phyloP scores from a whole-genome alignment of 768 basidiomycete species.

The Pisolithus orientalis region DNA sequence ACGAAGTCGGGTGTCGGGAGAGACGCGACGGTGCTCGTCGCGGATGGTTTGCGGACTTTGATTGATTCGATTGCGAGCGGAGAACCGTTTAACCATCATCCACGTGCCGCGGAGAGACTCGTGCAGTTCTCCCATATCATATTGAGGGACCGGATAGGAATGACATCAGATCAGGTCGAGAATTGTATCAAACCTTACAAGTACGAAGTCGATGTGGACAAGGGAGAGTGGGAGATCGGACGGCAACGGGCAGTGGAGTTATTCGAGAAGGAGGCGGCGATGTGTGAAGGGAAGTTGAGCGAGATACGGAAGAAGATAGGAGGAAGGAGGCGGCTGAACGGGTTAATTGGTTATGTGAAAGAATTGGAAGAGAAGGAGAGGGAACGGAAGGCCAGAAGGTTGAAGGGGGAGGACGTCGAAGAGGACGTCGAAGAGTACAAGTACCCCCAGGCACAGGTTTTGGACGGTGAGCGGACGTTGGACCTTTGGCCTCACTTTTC shows the following conservation, averaged over 20 bases:
- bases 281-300: slow-evolving; percentile 83
- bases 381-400: slow-evolving; percentile 49
- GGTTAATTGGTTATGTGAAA: slow-evolving; percentile 75
- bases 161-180: slow-evolving; percentile 98
- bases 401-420: slow-evolving; percentile 36
- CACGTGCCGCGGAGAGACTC: slow-evolving; percentile 81
- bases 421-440: slow-evolving; percentile 69
- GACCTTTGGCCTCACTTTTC: background rate
- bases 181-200: slow-evolving; percentile 99
- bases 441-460: slow-evolving; percentile 85
- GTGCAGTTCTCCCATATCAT: slow-evolving; percentile 91
- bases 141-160: slow-evolving; percentile 83
- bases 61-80: slow-evolving; percentile 85
- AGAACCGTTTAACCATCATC: slow-evolving; percentile 92
- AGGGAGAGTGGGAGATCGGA: slow-evolving; percentile 87
- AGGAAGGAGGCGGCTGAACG: slow-evolving; percentile 71
- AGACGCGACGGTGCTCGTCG: slow-evolving; percentile 89
- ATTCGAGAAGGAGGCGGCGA: slow-evolving; percentile 75
- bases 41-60: slow-evolving; percentile 83
- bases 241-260: slow-evolving; percentile 67
- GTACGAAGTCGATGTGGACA: slow-evolving; percentile 94
- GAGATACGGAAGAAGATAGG: slow-evolving; percentile 88
- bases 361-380: slow-evolving; percentile 72
- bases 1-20: slow-evolving; percentile 96
- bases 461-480: slow-evolving; percentile 64